Evolutionary conservation across 2,329 filamentous ascomycete genomes (phyloP), one percentile per base, ranked within the genome.

Genomic region (Verticillium dahliae): DNA sequence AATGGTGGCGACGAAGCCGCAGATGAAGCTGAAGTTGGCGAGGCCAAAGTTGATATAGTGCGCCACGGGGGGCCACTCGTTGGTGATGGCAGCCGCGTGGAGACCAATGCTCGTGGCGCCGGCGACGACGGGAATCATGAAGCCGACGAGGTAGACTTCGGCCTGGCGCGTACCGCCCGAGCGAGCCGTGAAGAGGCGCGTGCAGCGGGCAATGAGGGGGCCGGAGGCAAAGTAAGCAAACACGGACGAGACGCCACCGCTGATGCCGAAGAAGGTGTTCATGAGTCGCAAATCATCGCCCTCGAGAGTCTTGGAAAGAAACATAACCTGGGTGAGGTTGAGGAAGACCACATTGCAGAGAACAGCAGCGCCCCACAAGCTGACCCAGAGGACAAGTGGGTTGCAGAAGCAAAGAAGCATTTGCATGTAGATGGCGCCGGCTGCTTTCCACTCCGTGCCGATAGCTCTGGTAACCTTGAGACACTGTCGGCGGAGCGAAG

Each of bases 331-430:
- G 1, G 66, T 67, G 27, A 61, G 60, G 59, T 65, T 66, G 56
- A 69, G 65, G 58, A 67, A 67, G 57, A 69, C 65, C 63, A 70
- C 66, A 60, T 65, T 63, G 11, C 62, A 63, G 13, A 68, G 67
- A 61, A 67, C 68, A 61, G 69, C 61, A 58, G 67, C 67, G 60
- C 69, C 67, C 45, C 69, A 64, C 2, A 70, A 55, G 45, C 63
- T 60, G 11, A 70, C 66, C 68, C 68, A 70, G 45, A 70, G 68
- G 22, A 70, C 65, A 56, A 70, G 69, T 3, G 69, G 69, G 61
- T 70, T 70, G 50, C 57, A 62, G 13, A 69, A 57, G 64, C 69
- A 70, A 35, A 70, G 62, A 34, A 67, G 58, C 35, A 67, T 67
- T 62, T 70, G 69, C 10, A 67, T 31, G 50, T 62, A 65, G 62